Evolutionary conservation across 768 basidiomycete genomes (phyloP).

Genomic region (Candolleomyces efflorescens): DNA sequence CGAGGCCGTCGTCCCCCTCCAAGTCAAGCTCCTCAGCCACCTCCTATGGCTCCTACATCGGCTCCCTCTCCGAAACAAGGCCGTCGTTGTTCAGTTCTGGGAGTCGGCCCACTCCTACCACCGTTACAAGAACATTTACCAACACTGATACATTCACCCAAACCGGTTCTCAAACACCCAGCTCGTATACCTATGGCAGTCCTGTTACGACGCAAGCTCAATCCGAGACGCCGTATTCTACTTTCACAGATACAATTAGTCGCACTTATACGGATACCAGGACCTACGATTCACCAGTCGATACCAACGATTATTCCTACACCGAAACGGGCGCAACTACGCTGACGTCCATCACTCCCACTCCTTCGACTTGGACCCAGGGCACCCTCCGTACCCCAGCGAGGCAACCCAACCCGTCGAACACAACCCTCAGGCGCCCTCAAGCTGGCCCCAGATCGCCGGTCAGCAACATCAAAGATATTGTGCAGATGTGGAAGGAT

Average conservation of each 20-base stretch:
- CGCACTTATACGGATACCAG: slow-evolving; percentile 27
- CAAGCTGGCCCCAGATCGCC: slow-evolving; percentile 68
- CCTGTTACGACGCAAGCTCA: slow-evolving; percentile 23
- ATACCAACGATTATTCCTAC: slow-evolving; percentile 22
- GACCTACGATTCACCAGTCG: slow-evolving; percentile 19
- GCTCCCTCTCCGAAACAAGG: slow-evolving; percentile 9
- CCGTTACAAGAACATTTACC: slow-evolving; percentile 11
- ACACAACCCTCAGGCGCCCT: slow-evolving; percentile 52
- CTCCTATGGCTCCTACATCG: slow-evolving; percentile 21
- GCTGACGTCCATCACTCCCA: slow-evolving; percentile 40
- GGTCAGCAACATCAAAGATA: slow-evolving; percentile 69
- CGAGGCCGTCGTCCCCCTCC: slow-evolving; percentile 43
- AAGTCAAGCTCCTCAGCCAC: slow-evolving; percentile 36
- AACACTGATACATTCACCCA: slow-evolving; percentile 17
- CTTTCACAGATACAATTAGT: slow-evolving; percentile 35
- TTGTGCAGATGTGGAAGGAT: slow-evolving; percentile 79
- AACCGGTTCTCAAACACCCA: slow-evolving; percentile 9
- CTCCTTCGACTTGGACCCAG: slow-evolving; percentile 14
- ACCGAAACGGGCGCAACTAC: slow-evolving; percentile 40
- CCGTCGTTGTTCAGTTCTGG: slow-evolving; percentile 17
- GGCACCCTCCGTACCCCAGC: neutral
- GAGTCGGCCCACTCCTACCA: slow-evolving; percentile 11
- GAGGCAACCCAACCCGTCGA: neutral
- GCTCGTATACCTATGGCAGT: slow-evolving; percentile 6
- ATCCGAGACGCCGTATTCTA: slow-evolving; percentile 26